Conservation (phyloP, 257 asterid species). For the Przewalskia tangutica region DNA sequence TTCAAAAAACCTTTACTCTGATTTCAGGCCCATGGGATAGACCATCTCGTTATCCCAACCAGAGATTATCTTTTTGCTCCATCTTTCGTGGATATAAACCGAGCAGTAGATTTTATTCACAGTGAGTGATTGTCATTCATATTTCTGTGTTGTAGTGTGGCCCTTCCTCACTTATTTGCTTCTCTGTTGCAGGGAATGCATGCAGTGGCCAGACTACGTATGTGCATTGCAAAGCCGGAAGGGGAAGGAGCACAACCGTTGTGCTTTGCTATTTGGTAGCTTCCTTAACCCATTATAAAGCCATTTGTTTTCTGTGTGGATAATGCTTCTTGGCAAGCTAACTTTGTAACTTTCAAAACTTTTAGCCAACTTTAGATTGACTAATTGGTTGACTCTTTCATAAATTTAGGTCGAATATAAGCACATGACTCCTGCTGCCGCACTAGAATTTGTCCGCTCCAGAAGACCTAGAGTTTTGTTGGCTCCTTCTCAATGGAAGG, state of each 20-base stretch:
- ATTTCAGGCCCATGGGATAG: slow-evolving; percentile 78
- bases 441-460: slow-evolving; percentile 77
- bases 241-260: slow-evolving; percentile 93
- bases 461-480: slow-evolving; percentile 73
- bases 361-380: neutral
- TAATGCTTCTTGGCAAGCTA: neutral
- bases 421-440: slow-evolving; percentile 73
- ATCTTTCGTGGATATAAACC: slow-evolving; percentile 61
- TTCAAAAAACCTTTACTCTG: slow-evolving; percentile 5
- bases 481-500: slow-evolving; percentile 95
- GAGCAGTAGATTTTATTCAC: slow-evolving; percentile 82
- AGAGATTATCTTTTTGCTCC: slow-evolving; percentile 97
- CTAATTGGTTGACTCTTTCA: neutral
- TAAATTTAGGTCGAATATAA: slow-evolving; percentile 64
- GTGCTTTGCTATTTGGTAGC: slow-evolving; percentile 84
- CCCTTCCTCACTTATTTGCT: neutral
- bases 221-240: slow-evolving; percentile 94
- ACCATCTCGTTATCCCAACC: slow-evolving; percentile 88
- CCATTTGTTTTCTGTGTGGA: neutral
- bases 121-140: slow-evolving; percentile 26
- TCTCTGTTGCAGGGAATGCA: slow-evolving; percentile 47
- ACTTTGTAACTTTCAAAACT: neutral
- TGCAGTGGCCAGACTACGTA: slow-evolving; percentile 56
- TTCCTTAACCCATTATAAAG: neutral
- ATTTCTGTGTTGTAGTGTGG: neutral